Conservation (phyloP, 2,329 filamentous ascomycete species). For the Colletotrichum neosansevieriae region DNA sequence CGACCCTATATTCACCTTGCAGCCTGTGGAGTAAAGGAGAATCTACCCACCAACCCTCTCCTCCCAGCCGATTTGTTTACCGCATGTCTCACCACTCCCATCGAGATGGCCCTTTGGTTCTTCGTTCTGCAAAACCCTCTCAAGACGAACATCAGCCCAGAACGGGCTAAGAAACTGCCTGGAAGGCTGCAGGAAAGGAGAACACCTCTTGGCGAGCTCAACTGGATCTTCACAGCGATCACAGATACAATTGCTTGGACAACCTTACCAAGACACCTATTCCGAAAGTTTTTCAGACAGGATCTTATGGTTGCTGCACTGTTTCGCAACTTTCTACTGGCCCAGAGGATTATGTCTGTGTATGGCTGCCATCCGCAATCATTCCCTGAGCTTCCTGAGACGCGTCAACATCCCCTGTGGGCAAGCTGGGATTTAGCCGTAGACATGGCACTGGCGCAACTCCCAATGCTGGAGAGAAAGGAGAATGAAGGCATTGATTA, state of each 20-base stretch:
- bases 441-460: conserved; percentile 91
- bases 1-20: conserved; percentile 87
- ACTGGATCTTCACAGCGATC: conserved; percentile 99
- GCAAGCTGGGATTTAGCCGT: conserved; percentile 98
- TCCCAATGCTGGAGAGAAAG: conserved; percentile 86
- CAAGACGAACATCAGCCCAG: conserved; percentile 76
- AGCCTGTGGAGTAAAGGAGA: conserved; percentile 90
- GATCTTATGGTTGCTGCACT: conserved; percentile 99
- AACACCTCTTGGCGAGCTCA: conserved; percentile 94
- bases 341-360: conserved; percentile 94
- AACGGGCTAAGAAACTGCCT: conserved; percentile 88
- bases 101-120: conserved; percentile 96
- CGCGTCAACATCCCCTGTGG: conserved; percentile 95
- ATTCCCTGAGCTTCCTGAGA: conserved; percentile 91
- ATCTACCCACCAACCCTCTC: conserved; percentile 92
- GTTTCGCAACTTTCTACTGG: conserved; percentile 94
- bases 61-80: conserved; percentile 96
- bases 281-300: conserved; percentile 97
- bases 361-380: conserved; percentile 97
- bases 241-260: conserved; percentile 99
- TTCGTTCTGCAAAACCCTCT: conserved; percentile 94
- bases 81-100: conserved; percentile 94
- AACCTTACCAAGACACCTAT: conserved; percentile 86
- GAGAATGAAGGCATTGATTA: conserved; percentile 81
- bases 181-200: conserved; percentile 92